phyloP scores from a whole-genome alignment of 345 rosid genomes.

The Salix koriyanagi region DNA sequence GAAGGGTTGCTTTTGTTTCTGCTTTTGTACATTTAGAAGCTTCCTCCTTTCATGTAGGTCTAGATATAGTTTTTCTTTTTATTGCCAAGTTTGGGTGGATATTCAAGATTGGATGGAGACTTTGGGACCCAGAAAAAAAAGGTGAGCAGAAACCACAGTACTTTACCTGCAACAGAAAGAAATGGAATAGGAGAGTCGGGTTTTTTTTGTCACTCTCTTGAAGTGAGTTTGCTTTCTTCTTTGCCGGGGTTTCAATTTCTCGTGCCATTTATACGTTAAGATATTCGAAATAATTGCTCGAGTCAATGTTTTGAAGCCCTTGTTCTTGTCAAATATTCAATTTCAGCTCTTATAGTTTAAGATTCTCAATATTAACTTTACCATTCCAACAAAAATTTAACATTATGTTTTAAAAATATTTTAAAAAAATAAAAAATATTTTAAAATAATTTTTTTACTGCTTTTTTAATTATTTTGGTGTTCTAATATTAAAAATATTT shows the following conservation, averaged over 20 bases:
- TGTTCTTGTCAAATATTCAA: not conserved
- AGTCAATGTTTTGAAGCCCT: not conserved
- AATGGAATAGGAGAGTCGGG: not conserved
- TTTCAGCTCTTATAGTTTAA: not conserved
- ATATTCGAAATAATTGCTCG: not conserved
- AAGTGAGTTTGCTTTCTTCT: not conserved
- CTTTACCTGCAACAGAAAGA: not conserved
- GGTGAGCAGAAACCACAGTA: conserved; percentile 3
- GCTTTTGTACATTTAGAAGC: not conserved
- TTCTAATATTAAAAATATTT: too few species aligned
- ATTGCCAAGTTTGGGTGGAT: not conserved
- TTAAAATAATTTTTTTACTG: too few species aligned
- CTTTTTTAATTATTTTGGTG: too few species aligned
- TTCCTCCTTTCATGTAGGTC: not conserved
- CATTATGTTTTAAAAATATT: too few species aligned
- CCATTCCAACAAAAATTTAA: too few species aligned
- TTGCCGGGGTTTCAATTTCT: conserved; percentile 13
- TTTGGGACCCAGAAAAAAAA: not conserved
- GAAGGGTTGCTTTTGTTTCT: not conserved
- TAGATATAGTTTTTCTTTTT: not conserved
- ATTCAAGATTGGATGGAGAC: conserved; percentile 5
- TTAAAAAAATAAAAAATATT: too few species aligned
- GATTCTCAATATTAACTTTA: not conserved
- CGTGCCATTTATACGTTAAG: not conserved
- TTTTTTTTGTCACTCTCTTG: not conserved